Evolutionary conservation across 2,329 filamentous ascomycete species (phyloP), one percentile per base, ranked within the genome.

Genomic region (Chrysoporthe cubensis): DNA sequence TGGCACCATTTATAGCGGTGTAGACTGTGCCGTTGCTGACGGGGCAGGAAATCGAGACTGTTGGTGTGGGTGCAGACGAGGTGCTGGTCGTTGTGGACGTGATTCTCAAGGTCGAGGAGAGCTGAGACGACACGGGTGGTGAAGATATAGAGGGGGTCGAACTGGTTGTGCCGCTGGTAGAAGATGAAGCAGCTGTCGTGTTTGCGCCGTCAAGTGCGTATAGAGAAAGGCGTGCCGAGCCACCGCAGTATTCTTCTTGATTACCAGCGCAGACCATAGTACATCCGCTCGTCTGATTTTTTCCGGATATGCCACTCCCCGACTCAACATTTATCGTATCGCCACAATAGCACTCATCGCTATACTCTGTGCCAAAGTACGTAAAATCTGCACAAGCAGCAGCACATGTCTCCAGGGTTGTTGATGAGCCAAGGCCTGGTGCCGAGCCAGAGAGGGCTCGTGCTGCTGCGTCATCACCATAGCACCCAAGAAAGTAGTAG

Each of bases 401-500:
- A 8, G 74, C 75, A 44, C 74, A 75, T 2, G 66, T 57, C 43
- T 72, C 71, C 2, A 74, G 68, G 2, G 72, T 73, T 68, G 74
- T 74, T 18, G 66, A 67, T 34, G 73, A 69, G 3, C 63, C 56
- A 4, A 59, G 52, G 0, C 42, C 43, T 8, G 63, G 56, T 21
- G 63, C 18, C 42, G 32, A 18, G 1, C 54, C 63, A 16, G 63
- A 59, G 8, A 66, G 56, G 1, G 64, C 56, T 21, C 56, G 42
- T 9, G 64, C 44, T 0, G 71, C 63, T 2, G 74, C 68, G 21
- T 74, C 69, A 62, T 74, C 71, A 11, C 70, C 64, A 66, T 73
- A 73, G 63, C 74, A 75, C 37, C 74, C 72, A 21, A 70, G 52
- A 58, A 74, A 74, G 42, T 69, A 46, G 72, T 72, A 75, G n/a